These are phyloP conservation scores for Prillingera fragicola DNA, from an alignment of 1,284 basidiomycete species.

Conservation along the genomic window DNA sequence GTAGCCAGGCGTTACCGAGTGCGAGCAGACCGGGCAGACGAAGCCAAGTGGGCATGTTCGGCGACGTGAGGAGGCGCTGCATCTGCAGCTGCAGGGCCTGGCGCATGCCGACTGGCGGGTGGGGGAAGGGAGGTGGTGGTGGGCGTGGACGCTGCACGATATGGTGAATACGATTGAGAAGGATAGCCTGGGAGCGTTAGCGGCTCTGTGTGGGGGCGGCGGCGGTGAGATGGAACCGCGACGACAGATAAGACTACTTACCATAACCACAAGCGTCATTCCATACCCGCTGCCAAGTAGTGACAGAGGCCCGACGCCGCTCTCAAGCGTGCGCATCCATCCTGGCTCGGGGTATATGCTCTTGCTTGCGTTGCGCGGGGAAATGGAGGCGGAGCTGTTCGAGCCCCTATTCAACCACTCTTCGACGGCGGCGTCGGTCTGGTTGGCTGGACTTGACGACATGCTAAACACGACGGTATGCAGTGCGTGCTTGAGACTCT, in stretches of 20 bases:
- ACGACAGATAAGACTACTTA: conserved; percentile 14
- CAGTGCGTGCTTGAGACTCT: too few species aligned
- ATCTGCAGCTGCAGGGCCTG: neutral
- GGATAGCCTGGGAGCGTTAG: conserved; percentile 31
- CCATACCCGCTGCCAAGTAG: conserved; percentile 43
- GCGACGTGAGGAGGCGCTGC: conserved; percentile 23
- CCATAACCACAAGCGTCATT: conserved; percentile 39
- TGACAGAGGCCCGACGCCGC: conserved; percentile 32
- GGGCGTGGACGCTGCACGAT: conserved; percentile 39
- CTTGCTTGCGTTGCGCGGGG: too few species aligned
- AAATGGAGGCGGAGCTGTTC: too few species aligned
- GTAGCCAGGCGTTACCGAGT: conserved; percentile 34
- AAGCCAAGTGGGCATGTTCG: conserved; percentile 25
- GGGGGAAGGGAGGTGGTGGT: conserved; percentile 27
- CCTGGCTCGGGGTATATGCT: too few species aligned
- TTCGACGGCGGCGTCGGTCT: too few species aligned
- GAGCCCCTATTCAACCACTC: too few species aligned
- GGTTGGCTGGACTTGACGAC: too few species aligned
- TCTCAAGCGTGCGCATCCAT: conserved; percentile 26
- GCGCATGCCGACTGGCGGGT: conserved; percentile 11
- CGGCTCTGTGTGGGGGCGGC: neutral
- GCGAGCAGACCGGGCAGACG: conserved; percentile 38
- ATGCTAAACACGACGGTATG: too few species aligned
- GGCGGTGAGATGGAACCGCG: neutral
- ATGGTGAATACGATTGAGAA: conserved; percentile 45